These are phyloP conservation scores for Dioscorea alata DNA, from an alignment of 106 monocot species.

Conservation along the genomic window DNA sequence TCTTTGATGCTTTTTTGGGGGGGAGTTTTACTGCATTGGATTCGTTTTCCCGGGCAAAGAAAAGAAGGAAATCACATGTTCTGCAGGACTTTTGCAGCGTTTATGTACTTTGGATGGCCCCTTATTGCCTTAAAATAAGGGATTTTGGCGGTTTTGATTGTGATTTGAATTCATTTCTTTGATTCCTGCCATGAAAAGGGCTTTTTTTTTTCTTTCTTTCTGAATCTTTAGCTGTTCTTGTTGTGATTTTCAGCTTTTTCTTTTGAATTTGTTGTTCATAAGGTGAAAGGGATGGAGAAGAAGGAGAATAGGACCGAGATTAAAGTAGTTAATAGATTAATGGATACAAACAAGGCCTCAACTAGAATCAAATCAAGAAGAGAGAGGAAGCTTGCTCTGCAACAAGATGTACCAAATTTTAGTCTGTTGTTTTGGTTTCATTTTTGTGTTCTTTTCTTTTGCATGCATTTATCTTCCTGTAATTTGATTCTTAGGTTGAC, in stretches of 20 bases:
- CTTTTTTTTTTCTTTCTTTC: constrained; percentile 3
- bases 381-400: constrained; percentile 75
- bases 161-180: not conserved
- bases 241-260: constrained; percentile 1
- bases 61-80: too few relatives aligned
- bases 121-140: too few relatives aligned
- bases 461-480: not conserved
- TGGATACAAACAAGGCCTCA: constrained; percentile 9
- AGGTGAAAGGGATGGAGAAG: constrained; percentile 40
- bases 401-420: constrained; percentile 61
- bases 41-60: not conserved
- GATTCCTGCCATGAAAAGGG: not conserved
- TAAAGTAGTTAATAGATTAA: constrained; percentile 7
- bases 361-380: constrained; percentile 38
- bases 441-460: not conserved
- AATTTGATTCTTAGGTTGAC: constrained; percentile 51
- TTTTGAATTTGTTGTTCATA: not conserved
- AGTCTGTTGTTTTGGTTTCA: not conserved
- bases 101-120: too few relatives aligned
- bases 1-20: constrained; percentile 16
- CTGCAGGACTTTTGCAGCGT: too few relatives aligned
- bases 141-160: not conserved
- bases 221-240: not conserved
- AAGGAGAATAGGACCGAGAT: constrained; percentile 49
- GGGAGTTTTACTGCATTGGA: constrained; percentile 11